phyloP scores from a whole-genome alignment of 164 flowering plant species.

The Liriodendron chinense region DNA sequence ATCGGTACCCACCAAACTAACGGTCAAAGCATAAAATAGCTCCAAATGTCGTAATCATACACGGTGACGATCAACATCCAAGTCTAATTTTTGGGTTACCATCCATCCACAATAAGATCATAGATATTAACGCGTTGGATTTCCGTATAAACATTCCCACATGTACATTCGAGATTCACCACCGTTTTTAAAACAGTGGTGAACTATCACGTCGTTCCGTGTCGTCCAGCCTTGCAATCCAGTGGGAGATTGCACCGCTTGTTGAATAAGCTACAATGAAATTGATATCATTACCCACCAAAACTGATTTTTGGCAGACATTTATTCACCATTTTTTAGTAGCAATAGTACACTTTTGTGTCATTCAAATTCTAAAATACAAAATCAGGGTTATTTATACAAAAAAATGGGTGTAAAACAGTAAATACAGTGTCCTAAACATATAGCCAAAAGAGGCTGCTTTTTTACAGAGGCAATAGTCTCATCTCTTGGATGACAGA shows the following conservation, averaged over 20 bases:
- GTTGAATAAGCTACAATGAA: not conserved
- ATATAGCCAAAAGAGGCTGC: not conserved
- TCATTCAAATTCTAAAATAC: no score
- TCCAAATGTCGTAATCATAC: no score
- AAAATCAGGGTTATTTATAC: not conserved
- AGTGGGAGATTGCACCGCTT: not conserved
- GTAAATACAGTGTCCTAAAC: not conserved
- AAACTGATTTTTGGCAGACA: not conserved
- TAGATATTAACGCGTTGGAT: no score
- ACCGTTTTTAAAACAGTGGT: not conserved
- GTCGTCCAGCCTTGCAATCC: not conserved
- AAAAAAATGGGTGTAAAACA: not conserved
- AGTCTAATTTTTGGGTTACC: no score
- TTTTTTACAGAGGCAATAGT: not conserved
- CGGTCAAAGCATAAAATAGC: no score
- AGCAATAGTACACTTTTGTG: not conserved
- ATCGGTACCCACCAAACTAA: no score
- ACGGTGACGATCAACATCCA: no score
- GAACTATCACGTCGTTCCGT: not conserved
- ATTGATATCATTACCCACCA: not conserved
- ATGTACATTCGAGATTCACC: no score
- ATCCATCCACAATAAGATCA: no score
- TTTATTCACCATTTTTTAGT: no score
- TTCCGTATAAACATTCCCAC: no score
- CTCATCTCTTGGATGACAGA: constrained; percentile 26